Evolutionary conservation across 2,329 filamentous ascomycete genomes (phyloP), one percentile per base, ranked within the genome.

Genomic region (Mycogone perniciosa): DNA sequence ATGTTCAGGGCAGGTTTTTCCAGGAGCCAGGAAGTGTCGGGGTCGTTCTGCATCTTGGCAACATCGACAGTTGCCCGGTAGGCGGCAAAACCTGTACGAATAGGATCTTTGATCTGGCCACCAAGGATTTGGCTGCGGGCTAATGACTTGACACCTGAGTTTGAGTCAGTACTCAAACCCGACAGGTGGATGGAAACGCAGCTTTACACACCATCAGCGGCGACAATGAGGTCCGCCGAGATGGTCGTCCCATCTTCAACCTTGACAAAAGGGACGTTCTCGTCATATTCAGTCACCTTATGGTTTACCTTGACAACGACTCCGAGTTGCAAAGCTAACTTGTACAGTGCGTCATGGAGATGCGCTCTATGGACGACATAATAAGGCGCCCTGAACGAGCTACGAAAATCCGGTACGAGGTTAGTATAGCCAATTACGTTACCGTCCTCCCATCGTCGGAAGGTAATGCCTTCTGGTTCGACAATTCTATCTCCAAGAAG

Each of bases 1-100:
- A 71, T 57, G 50, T 72, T 72, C 4, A 72, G 50, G 0, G 62
- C 59, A 1, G 70, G 67, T 44, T 66, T 65, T 27, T 69, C 64
- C 4, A 74, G 51, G 1, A 75, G 42, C 69, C 69, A 73, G 0
- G 65, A 56, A 1, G 66, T 55, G 4, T 71, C 67, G 0, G 68
- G 64, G 30, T 69, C 63, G 5, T 54, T 45, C 20, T 58, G 59
- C 56, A 75, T 71, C 44, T 63, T 64, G 2, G 63, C 54, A 3
- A 67, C 62, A 20, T 72, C 64, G 0, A 75, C 67, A 0, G 65
- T 69, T 0, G 71, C 69, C 4, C 72, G 59, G 48, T 74, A 74
- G 0, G 67, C 71, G 4, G 71, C 68, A 48, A 71, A 73, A 0
- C 68, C 70, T 0, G 71, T 69, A 33, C 44, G 27, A 39, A 46